Percentiles rank a stretch among this genome's conserved stretches.
phyloP scores from a whole-genome alignment of 2,329 filamentous ascomycete genomes.

The Talaromyces verruculosus region DNA sequence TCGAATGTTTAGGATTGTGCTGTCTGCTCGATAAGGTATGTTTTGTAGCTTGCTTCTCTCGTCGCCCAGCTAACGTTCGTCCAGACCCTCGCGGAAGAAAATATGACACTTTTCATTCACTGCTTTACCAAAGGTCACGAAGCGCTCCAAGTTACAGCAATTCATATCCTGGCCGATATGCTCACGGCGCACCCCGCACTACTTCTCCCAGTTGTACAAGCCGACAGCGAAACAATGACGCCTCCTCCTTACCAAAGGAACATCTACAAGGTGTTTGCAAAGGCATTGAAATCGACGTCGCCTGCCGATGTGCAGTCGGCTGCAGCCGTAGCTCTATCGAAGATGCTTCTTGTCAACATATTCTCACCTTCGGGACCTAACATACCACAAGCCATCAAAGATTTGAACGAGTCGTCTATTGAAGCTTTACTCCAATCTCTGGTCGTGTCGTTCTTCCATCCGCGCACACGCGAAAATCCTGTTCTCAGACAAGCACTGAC shows the following conservation, averaged over 20 bases:
- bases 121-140: conserved; percentile 94
- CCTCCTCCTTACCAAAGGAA: conserved; percentile 55
- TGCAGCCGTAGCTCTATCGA: conserved; percentile 77
- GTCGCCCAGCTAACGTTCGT: conserved; percentile 17
- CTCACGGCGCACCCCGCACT: conserved; percentile 83
- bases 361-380: conserved; percentile 55
- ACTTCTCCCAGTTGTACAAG: conserved; percentile 56
- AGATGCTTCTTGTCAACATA: conserved; percentile 77
- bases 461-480: conserved; percentile 75
- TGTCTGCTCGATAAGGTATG: conserved; percentile 79
- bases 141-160: conserved; percentile 79
- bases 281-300: conserved; percentile 71
- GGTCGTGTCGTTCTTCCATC: conserved; percentile 85
- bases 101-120: conserved; percentile 88
- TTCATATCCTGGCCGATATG: conserved; percentile 92
- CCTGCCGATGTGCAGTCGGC: conserved; percentile 74
- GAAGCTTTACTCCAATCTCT: conserved; percentile 79
- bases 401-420: conserved; percentile 57
- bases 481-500: conserved; percentile 81
- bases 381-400: conserved; percentile 52
- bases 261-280: conserved; percentile 81
- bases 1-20: conserved; percentile 86
- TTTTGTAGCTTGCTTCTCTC: conserved; percentile 1
- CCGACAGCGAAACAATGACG: conserved; percentile 52
- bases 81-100: conserved; percentile 81